Evolutionary conservation across 805 yeast genomes (phyloP).

Genomic region (Blastobotrys muscicola): DNA sequence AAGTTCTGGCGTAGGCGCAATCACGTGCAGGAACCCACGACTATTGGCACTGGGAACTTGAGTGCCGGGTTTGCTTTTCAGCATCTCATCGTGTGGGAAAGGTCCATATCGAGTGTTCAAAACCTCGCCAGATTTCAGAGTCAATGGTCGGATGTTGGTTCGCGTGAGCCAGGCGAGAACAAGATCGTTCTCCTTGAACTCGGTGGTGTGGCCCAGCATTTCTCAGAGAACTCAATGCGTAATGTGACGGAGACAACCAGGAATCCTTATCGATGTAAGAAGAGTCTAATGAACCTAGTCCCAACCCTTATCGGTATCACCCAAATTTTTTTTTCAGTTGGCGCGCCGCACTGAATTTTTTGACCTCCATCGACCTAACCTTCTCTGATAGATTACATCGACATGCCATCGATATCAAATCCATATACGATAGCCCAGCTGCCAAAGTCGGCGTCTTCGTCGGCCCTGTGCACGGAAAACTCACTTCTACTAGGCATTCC

Average conservation of each 20-base stretch:
- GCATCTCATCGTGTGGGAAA: slow-evolving; percentile 75
- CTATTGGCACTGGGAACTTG: slow-evolving; percentile 63
- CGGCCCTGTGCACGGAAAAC: slow-evolving; percentile 5
- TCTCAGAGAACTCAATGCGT: too few species aligned
- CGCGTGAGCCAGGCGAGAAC: slow-evolving; percentile 82
- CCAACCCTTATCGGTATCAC: too few species aligned
- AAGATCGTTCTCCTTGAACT: slow-evolving; percentile 70
- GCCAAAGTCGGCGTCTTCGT: slow-evolving; percentile 11
- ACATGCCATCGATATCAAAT: slow-evolving; percentile 11
- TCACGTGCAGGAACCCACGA: slow-evolving; percentile 74
- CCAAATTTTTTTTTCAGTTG: too few species aligned
- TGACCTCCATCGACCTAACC: too few species aligned
- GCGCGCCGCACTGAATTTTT: too few species aligned
- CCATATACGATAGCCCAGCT: slow-evolving; percentile 17
- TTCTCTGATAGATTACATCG: too few species aligned
- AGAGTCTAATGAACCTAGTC: too few species aligned
- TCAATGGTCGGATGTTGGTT: slow-evolving; percentile 66
- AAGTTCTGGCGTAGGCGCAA: slow-evolving; percentile 89
- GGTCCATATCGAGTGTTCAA: slow-evolving; percentile 85
- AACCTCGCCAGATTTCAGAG: slow-evolving; percentile 45
- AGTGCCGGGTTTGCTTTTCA: slow-evolving; percentile 72
- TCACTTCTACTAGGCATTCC: slow-evolving; percentile 22
- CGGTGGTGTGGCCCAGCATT: too few species aligned
- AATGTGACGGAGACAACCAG: too few species aligned
- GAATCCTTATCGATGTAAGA: too few species aligned